Conservation (phyloP, 1,284 basidiomycete genomes). For the Puccinia hordei region DNA sequence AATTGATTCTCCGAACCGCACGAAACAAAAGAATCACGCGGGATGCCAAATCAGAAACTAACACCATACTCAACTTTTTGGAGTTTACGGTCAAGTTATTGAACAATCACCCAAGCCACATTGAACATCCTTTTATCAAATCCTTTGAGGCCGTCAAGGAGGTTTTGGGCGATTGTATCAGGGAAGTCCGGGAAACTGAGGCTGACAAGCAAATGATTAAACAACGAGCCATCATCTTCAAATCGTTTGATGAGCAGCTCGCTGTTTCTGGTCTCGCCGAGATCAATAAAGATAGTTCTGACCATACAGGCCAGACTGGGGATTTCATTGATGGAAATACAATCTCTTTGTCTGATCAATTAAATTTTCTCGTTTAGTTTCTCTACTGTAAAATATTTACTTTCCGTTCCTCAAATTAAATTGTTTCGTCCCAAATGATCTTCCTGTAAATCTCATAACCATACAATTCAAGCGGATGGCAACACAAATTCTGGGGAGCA, state of each 20-base stretch:
- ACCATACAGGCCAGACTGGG: not conserved
- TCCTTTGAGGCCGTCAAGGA: slow-evolving; percentile 8
- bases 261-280: not conserved
- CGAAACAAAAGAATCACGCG: not conserved
- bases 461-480: too few relatives aligned
- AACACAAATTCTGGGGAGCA: too few relatives aligned
- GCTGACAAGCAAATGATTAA: not conserved
- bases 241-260: slow-evolving; percentile 10
- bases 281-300: not conserved
- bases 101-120: not conserved
- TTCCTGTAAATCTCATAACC: too few relatives aligned
- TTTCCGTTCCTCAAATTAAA: not conserved
- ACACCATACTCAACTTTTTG: slow-evolving; percentile 38
- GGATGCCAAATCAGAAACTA: slow-evolving; percentile 31
- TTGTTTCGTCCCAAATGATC: too few relatives aligned
- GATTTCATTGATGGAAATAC: not conserved
- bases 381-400: not conserved
- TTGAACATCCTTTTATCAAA: not conserved
- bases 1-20: slow-evolving; percentile 3
- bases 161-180: slow-evolving; percentile 1
- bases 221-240: slow-evolving; percentile 24
- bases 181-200: slow-evolving; percentile 16
- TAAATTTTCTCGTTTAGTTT: slow-evolving; percentile 11
- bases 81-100: slow-evolving; percentile 10
- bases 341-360: slow-evolving; percentile 1